Evolutionary conservation across 306 rosid genomes (phyloP).

Genomic region (Mucuna pruriens): DNA sequence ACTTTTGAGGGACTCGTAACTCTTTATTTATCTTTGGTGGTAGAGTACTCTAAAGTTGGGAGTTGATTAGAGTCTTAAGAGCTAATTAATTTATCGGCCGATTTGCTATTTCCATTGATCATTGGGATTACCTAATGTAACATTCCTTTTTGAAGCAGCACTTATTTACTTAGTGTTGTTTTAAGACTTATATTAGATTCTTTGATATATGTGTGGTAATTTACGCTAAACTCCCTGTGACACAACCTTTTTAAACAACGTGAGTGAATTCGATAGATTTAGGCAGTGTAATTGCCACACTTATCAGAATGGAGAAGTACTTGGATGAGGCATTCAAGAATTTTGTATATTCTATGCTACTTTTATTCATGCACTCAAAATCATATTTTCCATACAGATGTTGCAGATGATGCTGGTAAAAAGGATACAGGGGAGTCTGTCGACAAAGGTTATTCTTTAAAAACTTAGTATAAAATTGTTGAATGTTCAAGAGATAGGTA

Average conservation of each 20-base stretch:
- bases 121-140: background rate
- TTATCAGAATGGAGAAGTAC: background rate
- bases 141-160: background rate
- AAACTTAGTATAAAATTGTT: background rate
- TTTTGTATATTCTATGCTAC: conserved; percentile 2
- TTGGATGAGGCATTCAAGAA: background rate
- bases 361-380: background rate
- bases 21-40: background rate
- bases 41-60: background rate
- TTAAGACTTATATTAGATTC: background rate
- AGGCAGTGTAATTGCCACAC: background rate
- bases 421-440: conserved; percentile 41
- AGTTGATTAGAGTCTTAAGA: background rate
- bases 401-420: conserved; percentile 43
- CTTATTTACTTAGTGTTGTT: background rate
- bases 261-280: background rate
- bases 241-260: background rate
- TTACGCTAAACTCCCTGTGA: background rate
- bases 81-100: background rate
- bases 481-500: background rate
- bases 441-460: conserved; percentile 53
- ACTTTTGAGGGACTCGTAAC: background rate
- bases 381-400: conserved; percentile 43
- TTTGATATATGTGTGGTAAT: background rate
- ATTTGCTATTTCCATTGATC: background rate